Base-by-base conservation (phyloP, 2,329 filamentous ascomycete species). In the Epichloe festucae region DNA sequence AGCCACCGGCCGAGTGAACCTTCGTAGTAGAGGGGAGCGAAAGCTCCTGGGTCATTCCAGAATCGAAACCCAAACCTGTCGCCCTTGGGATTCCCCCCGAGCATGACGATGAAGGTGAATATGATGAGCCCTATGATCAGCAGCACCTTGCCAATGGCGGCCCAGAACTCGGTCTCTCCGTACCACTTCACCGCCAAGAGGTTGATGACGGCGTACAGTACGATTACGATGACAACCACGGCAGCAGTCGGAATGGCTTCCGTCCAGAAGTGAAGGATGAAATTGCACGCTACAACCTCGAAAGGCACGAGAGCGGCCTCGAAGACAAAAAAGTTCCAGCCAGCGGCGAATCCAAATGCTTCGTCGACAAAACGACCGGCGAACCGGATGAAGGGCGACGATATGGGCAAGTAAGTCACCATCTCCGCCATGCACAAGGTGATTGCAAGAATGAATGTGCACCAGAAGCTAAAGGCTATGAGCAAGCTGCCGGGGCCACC, bases 41-140 rank as follows among this genome's bases (percentile, higher is more conserved):
- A 90, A 0, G 86, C 73, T 1, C 87, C 87, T 0, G 86, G 87
- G 0, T 78, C 69, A 3, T 75, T 71, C 79, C 81, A 85, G 63
- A 77, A 81, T 0, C 65, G 75, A 63, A 91, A 91, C 1, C 87
- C 87, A 55, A 87, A 87, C 0, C 78, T 72, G 57, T 90, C 84
- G 39, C 78, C 72, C 1, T 81, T 64, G 0, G 89, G 89, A 58
- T 91, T 93, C 89, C 7, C 88, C 89, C 88, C 89, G 1, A 93
- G 70, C 83, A 93, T 91, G 56, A 82, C 80, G 56, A 94, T 75
- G 61, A 95, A 88, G 2, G 88, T 91, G 69, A 87, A 90, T 56
- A 81, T 59, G 57, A 90, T 76, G 48, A 91, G 73, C 1, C 79
- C 84, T 38, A 89, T 67, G 54, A 87, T 86, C 48, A 89, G 73